phyloP scores from a whole-genome alignment of 345 rosid species.

The Passiflora organensis region DNA sequence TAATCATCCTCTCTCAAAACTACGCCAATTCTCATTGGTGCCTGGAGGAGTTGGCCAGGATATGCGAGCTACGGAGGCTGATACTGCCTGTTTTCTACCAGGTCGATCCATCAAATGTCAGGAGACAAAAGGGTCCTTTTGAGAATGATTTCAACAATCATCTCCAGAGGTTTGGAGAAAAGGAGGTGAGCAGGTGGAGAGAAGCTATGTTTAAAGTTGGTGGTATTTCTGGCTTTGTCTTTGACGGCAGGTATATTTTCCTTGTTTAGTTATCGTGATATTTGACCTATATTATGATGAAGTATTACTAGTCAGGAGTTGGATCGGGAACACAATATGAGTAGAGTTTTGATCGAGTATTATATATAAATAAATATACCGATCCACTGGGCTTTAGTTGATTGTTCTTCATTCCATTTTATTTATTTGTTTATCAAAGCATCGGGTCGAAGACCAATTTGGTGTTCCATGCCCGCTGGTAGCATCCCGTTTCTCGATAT shows the following conservation, averaged over 20 bases:
- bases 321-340: too few relatives aligned
- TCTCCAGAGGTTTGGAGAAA: constrained; percentile 15
- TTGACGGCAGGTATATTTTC: constrained; percentile 5
- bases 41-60: constrained; percentile 41
- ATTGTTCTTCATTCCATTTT: too few relatives aligned
- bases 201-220: constrained; percentile 39
- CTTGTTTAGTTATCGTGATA: not conserved
- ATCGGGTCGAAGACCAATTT: too few relatives aligned
- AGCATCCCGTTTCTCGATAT: too few relatives aligned
- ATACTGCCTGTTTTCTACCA: constrained; percentile 42
- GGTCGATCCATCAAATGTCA: constrained; percentile 48
- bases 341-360: too few relatives aligned
- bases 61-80: constrained; percentile 30
- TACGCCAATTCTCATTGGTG: constrained; percentile 50
- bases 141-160: constrained; percentile 23
- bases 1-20: constrained; percentile 31
- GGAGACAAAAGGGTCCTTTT: constrained; percentile 35
- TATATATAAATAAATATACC: too few relatives aligned
- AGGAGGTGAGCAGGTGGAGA: constrained; percentile 32
- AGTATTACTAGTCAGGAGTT: too few relatives aligned
- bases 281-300: too few relatives aligned
- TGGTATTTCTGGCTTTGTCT: constrained; percentile 27
- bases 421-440: too few relatives aligned
- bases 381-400: too few relatives aligned
- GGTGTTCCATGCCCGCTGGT: too few relatives aligned